phyloP scores from a whole-genome alignment of 345 rosid genomes.

The Microthlaspi erraticum region DNA sequence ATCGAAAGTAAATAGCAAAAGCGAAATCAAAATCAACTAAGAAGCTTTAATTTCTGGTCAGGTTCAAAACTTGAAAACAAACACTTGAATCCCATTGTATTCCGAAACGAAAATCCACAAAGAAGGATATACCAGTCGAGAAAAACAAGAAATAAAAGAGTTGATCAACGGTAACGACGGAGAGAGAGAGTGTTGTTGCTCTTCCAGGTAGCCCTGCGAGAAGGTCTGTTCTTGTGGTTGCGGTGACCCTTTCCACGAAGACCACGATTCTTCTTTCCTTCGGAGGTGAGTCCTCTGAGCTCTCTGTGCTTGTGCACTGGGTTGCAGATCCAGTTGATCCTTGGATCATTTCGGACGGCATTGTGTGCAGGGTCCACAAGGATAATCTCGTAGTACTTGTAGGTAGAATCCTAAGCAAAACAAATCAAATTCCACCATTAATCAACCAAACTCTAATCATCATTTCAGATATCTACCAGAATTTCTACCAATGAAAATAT shows the following conservation, averaged over 20 bases:
- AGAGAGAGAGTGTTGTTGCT: conserved; percentile 64
- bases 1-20: background rate
- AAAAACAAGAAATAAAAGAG: conserved; percentile 9
- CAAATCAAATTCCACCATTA: background rate
- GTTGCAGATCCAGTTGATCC: conserved; percentile 86
- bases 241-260: conserved; percentile 79
- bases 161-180: conserved; percentile 67
- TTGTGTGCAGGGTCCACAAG: conserved; percentile 77
- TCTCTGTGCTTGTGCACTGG: conserved; percentile 90
- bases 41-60: conserved; percentile 3
- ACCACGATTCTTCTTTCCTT: conserved; percentile 86
- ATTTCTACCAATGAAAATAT: no score
- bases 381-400: conserved; percentile 77
- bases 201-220: conserved; percentile 87
- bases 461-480: background rate
- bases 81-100: conserved; percentile 14
- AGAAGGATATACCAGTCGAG: conserved; percentile 33
- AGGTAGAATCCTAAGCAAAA: conserved; percentile 67
- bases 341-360: conserved; percentile 73
- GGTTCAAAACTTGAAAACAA: conserved; percentile 22
- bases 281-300: conserved; percentile 82
- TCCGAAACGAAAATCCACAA: conserved; percentile 29
- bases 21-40: background rate
- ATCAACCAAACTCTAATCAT: background rate
- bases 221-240: conserved; percentile 78